Percentiles rank a stretch among this genome's conserved stretches.
phyloP scores from a whole-genome alignment of 805 yeast genomes.

The Ogataea neopini region DNA sequence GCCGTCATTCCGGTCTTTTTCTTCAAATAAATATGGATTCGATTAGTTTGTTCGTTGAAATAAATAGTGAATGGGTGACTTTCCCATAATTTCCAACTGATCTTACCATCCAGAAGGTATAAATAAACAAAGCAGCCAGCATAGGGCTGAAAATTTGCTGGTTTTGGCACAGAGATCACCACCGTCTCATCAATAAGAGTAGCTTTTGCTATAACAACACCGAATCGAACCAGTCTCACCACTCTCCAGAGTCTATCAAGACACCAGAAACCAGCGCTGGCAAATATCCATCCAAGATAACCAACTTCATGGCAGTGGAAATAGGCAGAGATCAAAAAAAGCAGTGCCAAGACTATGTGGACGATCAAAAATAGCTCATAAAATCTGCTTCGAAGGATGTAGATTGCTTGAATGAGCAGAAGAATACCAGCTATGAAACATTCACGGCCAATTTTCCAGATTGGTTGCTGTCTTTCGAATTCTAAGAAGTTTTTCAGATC shows the following conservation, averaged over 20 bases:
- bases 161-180: conserved; percentile 40
- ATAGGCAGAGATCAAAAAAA: conserved; percentile 50
- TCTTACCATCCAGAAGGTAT: conserved; percentile 39
- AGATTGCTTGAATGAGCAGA: conserved; percentile 47
- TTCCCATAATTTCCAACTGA: conserved; percentile 52
- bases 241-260: conserved; percentile 42
- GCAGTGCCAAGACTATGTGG: conserved; percentile 46
- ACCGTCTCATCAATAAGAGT: conserved; percentile 22
- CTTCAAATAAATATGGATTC: conserved; percentile 43
- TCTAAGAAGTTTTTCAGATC: conserved; percentile 6
- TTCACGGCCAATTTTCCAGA: conserved; percentile 27
- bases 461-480: conserved; percentile 10
- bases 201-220: conserved; percentile 26
- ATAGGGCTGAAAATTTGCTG: conserved; percentile 44
- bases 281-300: conserved; percentile 43
- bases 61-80: conserved; percentile 63
- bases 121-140: conserved; percentile 64
- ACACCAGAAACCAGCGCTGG: conserved; percentile 42
- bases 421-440: conserved; percentile 41
- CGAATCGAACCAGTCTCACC: conserved; percentile 33
- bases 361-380: conserved; percentile 47
- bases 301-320: conserved; percentile 43
- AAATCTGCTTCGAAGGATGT: conserved; percentile 45
- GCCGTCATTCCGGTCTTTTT: conserved; percentile 52
- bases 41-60: conserved; percentile 25